Base-by-base conservation (phyloP, 2,329 filamentous ascomycete species). In the Botrytis pseudocinerea region DNA sequence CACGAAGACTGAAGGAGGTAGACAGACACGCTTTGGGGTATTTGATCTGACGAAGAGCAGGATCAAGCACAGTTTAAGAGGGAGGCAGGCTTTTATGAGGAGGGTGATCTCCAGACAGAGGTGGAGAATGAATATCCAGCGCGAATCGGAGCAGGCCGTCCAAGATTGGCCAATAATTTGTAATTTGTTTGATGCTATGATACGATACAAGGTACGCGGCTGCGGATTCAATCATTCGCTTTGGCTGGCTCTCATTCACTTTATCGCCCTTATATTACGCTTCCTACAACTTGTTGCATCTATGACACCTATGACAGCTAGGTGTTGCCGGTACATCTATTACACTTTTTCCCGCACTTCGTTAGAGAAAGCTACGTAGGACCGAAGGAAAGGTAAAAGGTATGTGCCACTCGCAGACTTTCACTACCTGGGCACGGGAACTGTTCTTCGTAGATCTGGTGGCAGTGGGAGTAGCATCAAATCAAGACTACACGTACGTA, bases 41-140 rank as follows among this genome's bases (percentile, higher is more conserved):
- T 28, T 68, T 22, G 51, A n/a, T 66, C 44, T 40, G 62, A 9
- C 42, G 9, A 57, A 57, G 8, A 44, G 38, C 1, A 42, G 65
- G 9, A 69, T 42, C 35, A 5, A 44, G 48, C 9, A 42, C 10
- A 57, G 65, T 69, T 69, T 9, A 9, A 42, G 65, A 57, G n/a
- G 65, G 48, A 42, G 25, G 16, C 40, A 28, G 48, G 35, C 65
- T 68, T 68, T 57, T 68, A 68, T 68, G 28, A 32, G 38, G 16
- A 68, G 38, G 35, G 57, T 44, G 51, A 40, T 69, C 25, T 57
- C 35, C 40, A 42, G n/a, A 42, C 25, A 16, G 35, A 57, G 48
- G 65, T 69, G 65, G 65, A 69, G 65, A 69, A 69, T 25, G 51
- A 57, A 57, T 44, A 57, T 42, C 18, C 48, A 42, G 65, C 65